Conservation (phyloP, 441 rosid species). For the Croton setiger region DNA sequence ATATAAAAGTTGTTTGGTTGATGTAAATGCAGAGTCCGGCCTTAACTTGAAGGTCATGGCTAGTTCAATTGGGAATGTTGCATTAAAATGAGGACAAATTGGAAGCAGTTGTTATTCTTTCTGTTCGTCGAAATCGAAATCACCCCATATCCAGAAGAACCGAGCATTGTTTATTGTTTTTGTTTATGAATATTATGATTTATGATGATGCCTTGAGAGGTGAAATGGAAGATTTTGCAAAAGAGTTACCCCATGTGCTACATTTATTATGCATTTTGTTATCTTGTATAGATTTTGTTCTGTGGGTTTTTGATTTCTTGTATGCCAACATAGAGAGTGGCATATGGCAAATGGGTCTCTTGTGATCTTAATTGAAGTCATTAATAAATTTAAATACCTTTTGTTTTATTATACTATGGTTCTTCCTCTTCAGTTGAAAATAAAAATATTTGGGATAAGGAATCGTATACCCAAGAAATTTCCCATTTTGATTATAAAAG, state of each 20-base stretch:
- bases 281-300: not conserved
- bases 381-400: not conserved
- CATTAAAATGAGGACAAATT: constrained; percentile 1
- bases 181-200: not conserved
- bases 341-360: not conserved
- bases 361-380: not conserved
- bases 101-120: constrained; percentile 33
- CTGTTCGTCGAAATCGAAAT: not conserved
- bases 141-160: constrained; percentile 20
- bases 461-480: too few relatives aligned
- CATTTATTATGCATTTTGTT: not conserved
- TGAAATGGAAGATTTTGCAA: not conserved
- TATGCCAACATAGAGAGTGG: constrained; percentile 4
- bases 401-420: not conserved
- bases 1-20: not conserved
- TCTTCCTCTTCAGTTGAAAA: too few relatives aligned
- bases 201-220: constrained; percentile 1
- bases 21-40: constrained; percentile 12
- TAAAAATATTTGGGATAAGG: too few relatives aligned
- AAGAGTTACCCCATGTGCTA: constrained; percentile 16
- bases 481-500: too few relatives aligned
- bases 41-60: not conserved
- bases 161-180: constrained; percentile 14
- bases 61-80: not conserved
- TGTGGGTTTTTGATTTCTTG: not conserved